These are phyloP conservation scores for Trichoderma pleuroti DNA, from an alignment of 2,329 filamentous ascomycete species.

Conservation along the genomic window DNA sequence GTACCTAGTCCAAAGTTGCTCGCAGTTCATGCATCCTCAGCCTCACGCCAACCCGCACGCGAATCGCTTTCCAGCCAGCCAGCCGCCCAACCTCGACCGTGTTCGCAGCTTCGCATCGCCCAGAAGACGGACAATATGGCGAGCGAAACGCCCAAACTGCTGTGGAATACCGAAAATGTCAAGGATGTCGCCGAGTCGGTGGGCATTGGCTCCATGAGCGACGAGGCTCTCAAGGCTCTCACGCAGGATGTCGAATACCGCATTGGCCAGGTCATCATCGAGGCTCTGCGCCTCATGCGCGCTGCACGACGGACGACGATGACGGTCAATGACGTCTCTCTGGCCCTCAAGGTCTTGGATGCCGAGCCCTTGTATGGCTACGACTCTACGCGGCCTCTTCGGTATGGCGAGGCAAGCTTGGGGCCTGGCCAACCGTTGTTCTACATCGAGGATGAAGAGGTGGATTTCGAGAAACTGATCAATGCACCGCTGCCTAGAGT, in stretches of 20 bases:
- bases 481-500: conserved; percentile 95
- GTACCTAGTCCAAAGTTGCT: neutral
- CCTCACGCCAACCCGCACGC: neutral
- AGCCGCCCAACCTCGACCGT: neutral
- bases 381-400: conserved; percentile 81
- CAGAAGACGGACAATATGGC: conserved; percentile 30
- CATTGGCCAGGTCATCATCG: conserved; percentile 86
- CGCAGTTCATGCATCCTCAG: neutral
- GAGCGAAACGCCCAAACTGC: conserved; percentile 48
- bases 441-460: conserved; percentile 97
- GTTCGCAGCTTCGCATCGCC: neutral
- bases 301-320: conserved; percentile 81
- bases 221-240: conserved; percentile 83
- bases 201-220: conserved; percentile 74
- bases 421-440: conserved; percentile 92
- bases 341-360: conserved; percentile 80
- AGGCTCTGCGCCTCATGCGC: conserved; percentile 95
- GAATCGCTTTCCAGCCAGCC: neutral
- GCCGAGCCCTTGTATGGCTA: conserved; percentile 96
- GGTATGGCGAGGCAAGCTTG: conserved; percentile 89
- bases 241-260: conserved; percentile 95
- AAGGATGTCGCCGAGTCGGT: conserved; percentile 95
- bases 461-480: conserved; percentile 98
- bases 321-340: conserved; percentile 83
- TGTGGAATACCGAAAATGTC: conserved; percentile 97